These are phyloP conservation scores for Rhynchospora tenuis DNA, from an alignment of 176 grass and related monocot species.

Conservation along the genomic window DNA sequence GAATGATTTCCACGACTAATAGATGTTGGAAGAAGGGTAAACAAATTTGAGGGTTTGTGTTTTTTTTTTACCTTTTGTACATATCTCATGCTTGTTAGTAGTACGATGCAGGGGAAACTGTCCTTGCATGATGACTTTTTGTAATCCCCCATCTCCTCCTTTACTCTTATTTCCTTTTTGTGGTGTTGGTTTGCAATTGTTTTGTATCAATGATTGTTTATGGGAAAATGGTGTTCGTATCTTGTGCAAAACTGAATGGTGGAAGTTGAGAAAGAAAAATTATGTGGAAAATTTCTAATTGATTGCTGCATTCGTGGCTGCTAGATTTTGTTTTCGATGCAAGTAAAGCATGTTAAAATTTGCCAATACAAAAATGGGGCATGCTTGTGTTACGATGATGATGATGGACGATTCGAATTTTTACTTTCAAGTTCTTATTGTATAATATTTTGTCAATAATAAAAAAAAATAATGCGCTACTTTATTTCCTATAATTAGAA, in stretches of 20 bases:
- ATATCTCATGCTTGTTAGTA: neutral
- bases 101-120: neutral
- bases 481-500: neutral
- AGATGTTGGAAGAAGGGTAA: neutral
- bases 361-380: too few relatives aligned
- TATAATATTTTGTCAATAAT: neutral
- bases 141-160: neutral
- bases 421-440: neutral
- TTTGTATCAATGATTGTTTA: neutral
- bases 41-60: neutral
- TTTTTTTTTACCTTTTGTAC: neutral
- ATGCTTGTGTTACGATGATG: neutral
- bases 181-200: neutral
- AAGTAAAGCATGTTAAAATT: neutral
- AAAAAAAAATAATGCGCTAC: neutral
- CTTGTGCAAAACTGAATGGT: neutral
- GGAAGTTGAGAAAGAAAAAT: neutral
- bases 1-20: conserved; percentile 1
- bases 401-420: neutral
- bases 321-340: neutral
- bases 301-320: neutral
- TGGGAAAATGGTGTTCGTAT: neutral
- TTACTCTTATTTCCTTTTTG: neutral
- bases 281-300: neutral
- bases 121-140: neutral